Evolutionary conservation across 2,329 filamentous ascomycete genomes (phyloP).

Genomic region (Aspergillus flavus): DNA sequence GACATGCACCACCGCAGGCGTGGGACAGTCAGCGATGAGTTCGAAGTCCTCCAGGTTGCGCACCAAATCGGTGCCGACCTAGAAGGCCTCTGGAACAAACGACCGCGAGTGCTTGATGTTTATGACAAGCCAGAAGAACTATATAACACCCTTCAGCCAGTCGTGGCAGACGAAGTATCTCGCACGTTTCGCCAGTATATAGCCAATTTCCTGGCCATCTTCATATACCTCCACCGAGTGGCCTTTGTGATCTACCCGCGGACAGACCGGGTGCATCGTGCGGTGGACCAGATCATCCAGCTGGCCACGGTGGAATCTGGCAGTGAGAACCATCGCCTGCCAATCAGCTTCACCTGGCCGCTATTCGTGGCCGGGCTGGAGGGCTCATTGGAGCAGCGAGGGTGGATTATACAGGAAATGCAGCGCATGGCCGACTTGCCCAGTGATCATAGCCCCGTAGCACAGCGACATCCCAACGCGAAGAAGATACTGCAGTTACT

Average conservation of each 20-base stretch:
- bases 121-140: slow-evolving; percentile 33
- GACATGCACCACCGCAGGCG: slow-evolving; percentile 43
- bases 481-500: slow-evolving; percentile 34
- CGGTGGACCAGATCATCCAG: slow-evolving; percentile 40
- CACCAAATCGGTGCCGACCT: slow-evolving; percentile 40
- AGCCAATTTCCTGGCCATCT: slow-evolving; percentile 39
- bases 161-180: slow-evolving; percentile 32
- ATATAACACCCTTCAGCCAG: slow-evolving; percentile 26
- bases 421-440: slow-evolving; percentile 31
- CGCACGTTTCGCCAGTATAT: slow-evolving; percentile 38
- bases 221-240: slow-evolving; percentile 40
- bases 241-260: slow-evolving; percentile 42
- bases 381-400: slow-evolving; percentile 33
- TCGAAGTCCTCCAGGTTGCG: slow-evolving; percentile 41
- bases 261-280: slow-evolving; percentile 38
- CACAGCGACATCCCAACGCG: slow-evolving; percentile 34
- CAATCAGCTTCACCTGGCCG: slow-evolving; percentile 39
- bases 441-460: slow-evolving; percentile 7
- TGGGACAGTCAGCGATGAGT: slow-evolving; percentile 41
- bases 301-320: slow-evolving; percentile 33
- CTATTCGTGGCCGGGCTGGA: slow-evolving; percentile 39
- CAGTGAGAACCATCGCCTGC: slow-evolving; percentile 21
- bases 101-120: slow-evolving; percentile 36
- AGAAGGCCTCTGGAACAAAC: slow-evolving; percentile 36
- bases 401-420: slow-evolving; percentile 38